These are phyloP conservation scores for Inga leiocalycina DNA, from an alignment of 306 rosid genomes.

Conservation along the genomic window DNA sequence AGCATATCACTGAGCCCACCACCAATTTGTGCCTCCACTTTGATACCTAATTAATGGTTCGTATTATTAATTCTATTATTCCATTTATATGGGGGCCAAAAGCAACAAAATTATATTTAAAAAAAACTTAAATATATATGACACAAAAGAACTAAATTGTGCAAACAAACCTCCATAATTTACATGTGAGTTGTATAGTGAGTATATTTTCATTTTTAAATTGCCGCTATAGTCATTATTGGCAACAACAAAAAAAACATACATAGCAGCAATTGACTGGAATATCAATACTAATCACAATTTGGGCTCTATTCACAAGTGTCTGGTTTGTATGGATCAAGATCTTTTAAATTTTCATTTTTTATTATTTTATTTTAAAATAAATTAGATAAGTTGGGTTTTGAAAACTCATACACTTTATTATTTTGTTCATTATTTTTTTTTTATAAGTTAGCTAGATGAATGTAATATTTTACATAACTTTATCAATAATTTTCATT, in stretches of 20 bases:
- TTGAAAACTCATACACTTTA: not conserved
- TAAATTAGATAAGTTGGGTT: not conserved
- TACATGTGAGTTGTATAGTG: not conserved
- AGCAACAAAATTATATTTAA: not conserved
- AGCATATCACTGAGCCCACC: conserved; percentile 8
- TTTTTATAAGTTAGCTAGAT: not conserved
- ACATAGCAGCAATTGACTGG: not conserved
- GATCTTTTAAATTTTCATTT: not conserved
- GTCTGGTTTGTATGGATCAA: not conserved
- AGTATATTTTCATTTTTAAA: not conserved
- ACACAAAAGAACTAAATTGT: not conserved
- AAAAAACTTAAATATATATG: not conserved
- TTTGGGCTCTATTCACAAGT: not conserved
- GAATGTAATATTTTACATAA: too few species aligned
- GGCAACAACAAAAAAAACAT: not conserved
- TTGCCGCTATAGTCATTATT: not conserved
- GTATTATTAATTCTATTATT: not conserved
- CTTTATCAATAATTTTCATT: not conserved
- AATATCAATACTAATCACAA: too few species aligned
- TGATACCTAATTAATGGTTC: not conserved
- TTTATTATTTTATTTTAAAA: not conserved
- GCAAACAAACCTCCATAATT: not conserved
- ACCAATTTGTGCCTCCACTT: not conserved
- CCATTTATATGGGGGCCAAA: not conserved
- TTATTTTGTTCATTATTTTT: too few species aligned